These are phyloP conservation scores for Clitoria ternatea DNA, from an alignment of 306 rosid genomes.

Conservation along the genomic window DNA sequence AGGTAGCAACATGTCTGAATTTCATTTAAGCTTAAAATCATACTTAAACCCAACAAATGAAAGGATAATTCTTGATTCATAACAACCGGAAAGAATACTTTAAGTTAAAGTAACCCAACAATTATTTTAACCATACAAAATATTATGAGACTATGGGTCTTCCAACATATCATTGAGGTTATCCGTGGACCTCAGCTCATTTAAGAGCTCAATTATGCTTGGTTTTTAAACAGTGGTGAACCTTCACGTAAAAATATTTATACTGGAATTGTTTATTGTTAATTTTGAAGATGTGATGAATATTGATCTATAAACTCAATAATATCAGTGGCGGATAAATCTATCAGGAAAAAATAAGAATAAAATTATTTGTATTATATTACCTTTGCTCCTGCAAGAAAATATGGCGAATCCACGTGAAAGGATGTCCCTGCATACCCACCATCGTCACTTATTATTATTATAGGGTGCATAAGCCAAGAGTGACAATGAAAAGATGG, in stretches of 20 bases:
- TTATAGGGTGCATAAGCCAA: background rate
- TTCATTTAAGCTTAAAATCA: too few species aligned
- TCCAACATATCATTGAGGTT: too few species aligned
- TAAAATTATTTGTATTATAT: background rate
- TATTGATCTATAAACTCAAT: background rate
- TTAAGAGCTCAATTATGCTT: too few species aligned
- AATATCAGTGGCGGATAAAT: background rate
- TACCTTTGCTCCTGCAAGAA: slow-evolving; percentile 40
- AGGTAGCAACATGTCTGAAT: too few species aligned
- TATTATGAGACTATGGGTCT: too few species aligned
- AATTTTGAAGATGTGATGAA: background rate
- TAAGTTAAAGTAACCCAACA: too few species aligned
- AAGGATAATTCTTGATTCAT: too few species aligned
- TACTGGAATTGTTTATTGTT: background rate
- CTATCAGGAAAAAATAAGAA: too few species aligned
- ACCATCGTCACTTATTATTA: slow-evolving; percentile 7
- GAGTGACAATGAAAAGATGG: background rate
- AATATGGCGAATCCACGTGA: slow-evolving; percentile 24
- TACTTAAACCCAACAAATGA: too few species aligned
- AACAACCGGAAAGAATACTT: too few species aligned
- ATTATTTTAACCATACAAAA: too few species aligned
- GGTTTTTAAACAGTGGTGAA: background rate
- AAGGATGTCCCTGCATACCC: slow-evolving; percentile 36
- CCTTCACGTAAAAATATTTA: background rate
- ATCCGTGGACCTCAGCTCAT: too few species aligned